A percentile compares a stretch with the other conserved stretches of the same genome.
Evolutionary conservation across 306 rosid species (phyloP).

Genomic region (Hylodesmum podocarpum): DNA sequence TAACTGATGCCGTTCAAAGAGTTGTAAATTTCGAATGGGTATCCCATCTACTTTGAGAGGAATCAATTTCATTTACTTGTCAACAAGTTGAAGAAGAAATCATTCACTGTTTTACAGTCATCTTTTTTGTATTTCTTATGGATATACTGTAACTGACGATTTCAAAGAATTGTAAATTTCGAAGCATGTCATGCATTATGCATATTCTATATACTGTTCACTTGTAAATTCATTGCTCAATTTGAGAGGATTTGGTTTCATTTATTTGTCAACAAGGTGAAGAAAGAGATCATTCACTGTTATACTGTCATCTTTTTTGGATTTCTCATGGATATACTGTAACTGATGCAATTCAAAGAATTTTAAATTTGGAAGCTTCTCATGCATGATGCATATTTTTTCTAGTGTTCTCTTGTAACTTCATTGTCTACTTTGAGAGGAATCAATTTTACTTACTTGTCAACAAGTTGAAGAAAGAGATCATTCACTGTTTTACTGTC

Average conservation of each 20-base stretch:
- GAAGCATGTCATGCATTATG: slow-evolving; percentile 7
- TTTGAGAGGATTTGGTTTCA: too few species aligned
- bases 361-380: slow-evolving; percentile 11
- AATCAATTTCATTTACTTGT: slow-evolving; percentile 11
- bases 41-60: not conserved
- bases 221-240: not conserved
- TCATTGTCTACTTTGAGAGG: too few species aligned
- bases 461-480: too few species aligned
- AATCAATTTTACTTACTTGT: too few species aligned
- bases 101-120: not conserved
- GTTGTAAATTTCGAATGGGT: too few species aligned
- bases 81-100: not conserved
- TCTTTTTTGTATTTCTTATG: not conserved
- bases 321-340: not conserved
- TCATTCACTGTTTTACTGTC: not conserved
- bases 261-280: too few species aligned
- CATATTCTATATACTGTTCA: not conserved
- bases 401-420: not conserved
- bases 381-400: not conserved
- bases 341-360: not conserved
- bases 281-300: not conserved
- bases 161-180: too few species aligned
- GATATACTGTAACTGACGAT: not conserved
- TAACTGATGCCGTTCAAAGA: too few species aligned
- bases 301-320: not conserved